Conservation (phyloP, 352 stramenopile species). For the Phytopythium vexans region DNA sequence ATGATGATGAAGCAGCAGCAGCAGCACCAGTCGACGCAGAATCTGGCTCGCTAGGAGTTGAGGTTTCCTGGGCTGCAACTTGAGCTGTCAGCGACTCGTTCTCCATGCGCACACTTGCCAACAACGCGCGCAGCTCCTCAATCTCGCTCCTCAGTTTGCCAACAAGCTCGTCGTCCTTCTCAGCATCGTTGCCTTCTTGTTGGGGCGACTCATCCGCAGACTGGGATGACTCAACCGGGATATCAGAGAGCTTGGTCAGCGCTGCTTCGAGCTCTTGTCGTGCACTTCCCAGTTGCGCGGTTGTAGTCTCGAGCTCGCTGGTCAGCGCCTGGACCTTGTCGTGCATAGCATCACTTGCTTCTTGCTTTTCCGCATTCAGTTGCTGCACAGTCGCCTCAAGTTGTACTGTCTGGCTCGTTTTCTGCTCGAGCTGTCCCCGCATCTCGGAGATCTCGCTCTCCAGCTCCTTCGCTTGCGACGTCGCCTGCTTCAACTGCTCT, state of each 20-base stretch:
- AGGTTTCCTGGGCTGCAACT: not conserved
- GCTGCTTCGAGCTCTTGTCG: slow-evolving; percentile 9
- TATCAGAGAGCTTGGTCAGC: not conserved
- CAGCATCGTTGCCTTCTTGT: slow-evolving; percentile 16
- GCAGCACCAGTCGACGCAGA: too few relatives aligned
- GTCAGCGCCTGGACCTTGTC: slow-evolving; percentile 10
- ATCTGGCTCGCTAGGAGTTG: too few relatives aligned
- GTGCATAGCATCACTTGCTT: slow-evolving; percentile 17
- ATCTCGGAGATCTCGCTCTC: slow-evolving; percentile 27
- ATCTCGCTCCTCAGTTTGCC: slow-evolving; percentile 6
- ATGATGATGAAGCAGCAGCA: not conserved
- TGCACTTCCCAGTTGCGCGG: slow-evolving; percentile 12
- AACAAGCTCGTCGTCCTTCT: slow-evolving; percentile 23
- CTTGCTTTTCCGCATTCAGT: slow-evolving; percentile 2
- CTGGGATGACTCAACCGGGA: too few relatives aligned
- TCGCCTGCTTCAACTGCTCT: slow-evolving; percentile 27
- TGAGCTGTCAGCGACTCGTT: slow-evolving; percentile 9
- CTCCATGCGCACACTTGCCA: slow-evolving; percentile 4
- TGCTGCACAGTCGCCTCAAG: slow-evolving; percentile 7
- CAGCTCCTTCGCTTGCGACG: slow-evolving; percentile 25
- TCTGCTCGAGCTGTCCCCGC: slow-evolving; percentile 7
- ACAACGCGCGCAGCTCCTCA: not conserved
- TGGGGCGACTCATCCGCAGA: too few relatives aligned
- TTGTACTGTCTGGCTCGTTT: slow-evolving; percentile 12
- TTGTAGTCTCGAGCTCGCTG: slow-evolving; percentile 9